Evolutionary conservation across 352 stramenopile species (phyloP), one percentile per base, ranked within the genome.

Genomic region (Globisporangium mamillatum): DNA sequence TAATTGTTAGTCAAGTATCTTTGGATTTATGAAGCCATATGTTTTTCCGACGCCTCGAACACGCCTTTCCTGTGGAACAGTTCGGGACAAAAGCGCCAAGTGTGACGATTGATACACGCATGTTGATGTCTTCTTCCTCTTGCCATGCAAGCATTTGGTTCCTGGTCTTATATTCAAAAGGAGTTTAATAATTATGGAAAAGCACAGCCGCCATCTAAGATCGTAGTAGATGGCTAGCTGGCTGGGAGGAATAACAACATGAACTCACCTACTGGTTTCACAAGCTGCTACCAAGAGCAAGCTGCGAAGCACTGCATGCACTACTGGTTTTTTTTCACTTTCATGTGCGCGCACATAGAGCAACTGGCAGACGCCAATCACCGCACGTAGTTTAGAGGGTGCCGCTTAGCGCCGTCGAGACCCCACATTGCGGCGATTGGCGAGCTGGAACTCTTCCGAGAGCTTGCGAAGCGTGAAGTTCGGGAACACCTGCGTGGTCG

Each of bases 381-480:
- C 36, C 4, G 2, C 53, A 20, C 24, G 27, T 10, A 58, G 22
- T 4, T n/a, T 34, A 22, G 6, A 34, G n/a, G 32, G 8, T 38
- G 20, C 2, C 34, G 24, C 41, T 71, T 36, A 71, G 52, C 62
- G 66, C 34, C 66, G 66, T 60, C 61, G 66, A 24, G 66, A 54
- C 24, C 38, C 60, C 36, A 22, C n/a, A 46, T 53, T 58, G 25
- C 60, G 60, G 7, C 53, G 60, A 27, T 65, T 53, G 44, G 74
- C 67, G 25, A 72, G 67, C 56, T 82, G 79, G 10, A 89, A 78
- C 53, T 91, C 82, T 57, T 91, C 82, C 6, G 80, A 89, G 32
- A 91, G 71, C 54, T 87, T 82, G 9, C 81, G 80, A n/a, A 93
- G 70, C 36, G 84, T 86, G 52, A 88, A 90, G 66, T 93, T 93